phyloP scores from a whole-genome alignment of 306 rosid genomes.

The Lotus japonicus region DNA sequence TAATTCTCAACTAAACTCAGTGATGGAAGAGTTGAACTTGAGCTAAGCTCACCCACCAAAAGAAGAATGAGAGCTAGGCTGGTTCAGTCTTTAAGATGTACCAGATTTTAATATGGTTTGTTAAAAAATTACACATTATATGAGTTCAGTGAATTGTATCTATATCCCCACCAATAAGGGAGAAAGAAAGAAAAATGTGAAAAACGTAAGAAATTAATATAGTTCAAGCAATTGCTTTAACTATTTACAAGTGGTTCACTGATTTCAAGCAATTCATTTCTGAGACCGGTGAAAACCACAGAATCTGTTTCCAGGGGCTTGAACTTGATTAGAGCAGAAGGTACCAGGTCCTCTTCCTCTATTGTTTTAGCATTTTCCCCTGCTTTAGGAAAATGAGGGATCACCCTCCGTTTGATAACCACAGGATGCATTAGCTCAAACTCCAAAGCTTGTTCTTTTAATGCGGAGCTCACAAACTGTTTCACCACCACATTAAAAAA shows the following conservation, averaged over 20 bases:
- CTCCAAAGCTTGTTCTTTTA: constrained; percentile 72
- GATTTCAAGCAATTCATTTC: constrained; percentile 73
- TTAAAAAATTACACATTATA: constrained; percentile 1
- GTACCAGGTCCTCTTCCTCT: constrained; percentile 83
- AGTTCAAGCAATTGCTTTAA: constrained; percentile 35
- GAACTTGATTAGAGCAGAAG: constrained; percentile 86
- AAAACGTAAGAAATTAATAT: background rate
- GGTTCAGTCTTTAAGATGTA: background rate
- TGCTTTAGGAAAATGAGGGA: constrained; percentile 49
- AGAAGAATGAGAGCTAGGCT: too few relatives aligned
- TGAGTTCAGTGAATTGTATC: background rate
- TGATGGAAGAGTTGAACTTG: background rate
- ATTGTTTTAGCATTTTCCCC: constrained; percentile 54
- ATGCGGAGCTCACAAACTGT: constrained; percentile 67
- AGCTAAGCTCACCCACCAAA: background rate
- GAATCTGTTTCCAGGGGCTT: constrained; percentile 88
- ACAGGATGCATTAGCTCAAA: constrained; percentile 83
- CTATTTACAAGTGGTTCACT: constrained; percentile 70
- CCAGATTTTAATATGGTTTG: background rate
- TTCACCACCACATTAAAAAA: constrained; percentile 16
- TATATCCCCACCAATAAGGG: constrained; percentile 10
- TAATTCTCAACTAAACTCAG: too few relatives aligned
- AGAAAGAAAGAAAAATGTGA: background rate
- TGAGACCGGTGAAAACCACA: constrained; percentile 71
- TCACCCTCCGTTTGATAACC: constrained; percentile 52